Evolutionary conservation across 1,284 basidiomycete species (phyloP), one percentile per base, ranked within the genome.

Genomic region (Phaffia rhodozyma): DNA sequence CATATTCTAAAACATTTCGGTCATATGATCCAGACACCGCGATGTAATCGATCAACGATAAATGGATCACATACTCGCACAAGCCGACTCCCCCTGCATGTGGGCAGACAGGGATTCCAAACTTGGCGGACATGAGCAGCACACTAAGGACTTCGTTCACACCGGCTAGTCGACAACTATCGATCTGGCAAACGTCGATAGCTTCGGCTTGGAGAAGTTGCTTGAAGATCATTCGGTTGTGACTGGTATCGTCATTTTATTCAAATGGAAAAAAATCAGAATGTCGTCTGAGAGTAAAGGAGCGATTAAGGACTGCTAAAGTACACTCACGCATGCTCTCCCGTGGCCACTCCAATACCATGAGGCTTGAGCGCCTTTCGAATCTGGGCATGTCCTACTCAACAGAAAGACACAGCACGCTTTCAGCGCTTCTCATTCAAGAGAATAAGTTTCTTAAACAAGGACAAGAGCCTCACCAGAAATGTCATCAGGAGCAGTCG

Each of bases 151-250:
- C 87, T 79, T 97, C 92, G 75, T 89, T 91, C 61, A 96, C 89
- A 64, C 92, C 92, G 2, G 87, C 91, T 32, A 96, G 79, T 63
- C 92, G 84, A 76, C 92, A 96, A 47, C 88, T 89, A 79, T 97
- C 93, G 73, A 97, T 92, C 75, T 97, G 92, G 68, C 85, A 86
- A n/a, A 96, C 92, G 72, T 94, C 91, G 72, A 97, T 91, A 20
- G 91, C 91, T 59, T 91, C 84, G 1, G 91, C 87, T 74, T 94
- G 91, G 16, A 97, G 79, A 20, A 97, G 81, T 75, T 97, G 92
- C 79, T 97, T 97, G 83, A 97, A 97, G n/a, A 89, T 83, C 82
- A 96, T 93, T 55, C 71, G 68, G 60, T 57, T 63, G 58, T 62
- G 65, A 5, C 63, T 65, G 53, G 2, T n/a, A 16, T 11, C 4